These are phyloP conservation scores for Arthroderma sp. DNA, from an alignment of 2,329 filamentous ascomycete genomes.

Conservation along the genomic window DNA sequence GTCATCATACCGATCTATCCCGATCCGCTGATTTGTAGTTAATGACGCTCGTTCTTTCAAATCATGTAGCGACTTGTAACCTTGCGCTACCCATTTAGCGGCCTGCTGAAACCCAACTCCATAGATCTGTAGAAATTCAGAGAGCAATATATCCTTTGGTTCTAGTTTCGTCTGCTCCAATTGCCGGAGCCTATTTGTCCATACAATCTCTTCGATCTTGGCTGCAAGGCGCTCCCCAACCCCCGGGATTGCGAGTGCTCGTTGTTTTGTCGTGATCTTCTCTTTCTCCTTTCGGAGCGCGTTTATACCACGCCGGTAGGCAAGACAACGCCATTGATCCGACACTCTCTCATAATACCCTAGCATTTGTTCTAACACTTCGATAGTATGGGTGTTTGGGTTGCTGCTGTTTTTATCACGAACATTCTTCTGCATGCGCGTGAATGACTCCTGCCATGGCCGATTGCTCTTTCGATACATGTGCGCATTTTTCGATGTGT, in stretches of 20 bases:
- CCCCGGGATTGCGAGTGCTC: slow-evolving; percentile 54
- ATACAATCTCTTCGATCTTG: slow-evolving; percentile 82
- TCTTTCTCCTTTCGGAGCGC: slow-evolving; percentile 52
- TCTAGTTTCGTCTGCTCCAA: slow-evolving; percentile 60
- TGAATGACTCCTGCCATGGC: slow-evolving; percentile 34
- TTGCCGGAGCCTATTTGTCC: slow-evolving; percentile 56
- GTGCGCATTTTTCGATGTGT: too few species aligned
- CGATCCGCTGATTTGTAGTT: slow-evolving; percentile 57
- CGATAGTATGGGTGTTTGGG: slow-evolving; percentile 64
- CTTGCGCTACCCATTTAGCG: slow-evolving; percentile 61
- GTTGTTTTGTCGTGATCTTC: slow-evolving; percentile 53
- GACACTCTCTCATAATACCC: slow-evolving; percentile 61
- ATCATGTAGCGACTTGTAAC: slow-evolving; percentile 62
- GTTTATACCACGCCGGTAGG: slow-evolving; percentile 67
- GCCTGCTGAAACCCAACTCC: slow-evolving; percentile 61
- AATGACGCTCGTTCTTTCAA: slow-evolving; percentile 49
- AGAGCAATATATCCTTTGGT: slow-evolving; percentile 50
- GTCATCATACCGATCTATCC: slow-evolving; percentile 67
- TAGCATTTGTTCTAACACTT: slow-evolving; percentile 64
- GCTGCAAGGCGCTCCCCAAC: slow-evolving; percentile 61
- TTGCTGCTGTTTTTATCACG: slow-evolving; percentile 36
- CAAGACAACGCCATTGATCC: slow-evolving; percentile 62
- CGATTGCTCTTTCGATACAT: neutral
- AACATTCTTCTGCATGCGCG: slow-evolving; percentile 47
- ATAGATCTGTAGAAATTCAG: slow-evolving; percentile 65